Base-by-base conservation (phyloP, 176 grass and related monocot genomes). In the Oryza rufipogon region DNA sequence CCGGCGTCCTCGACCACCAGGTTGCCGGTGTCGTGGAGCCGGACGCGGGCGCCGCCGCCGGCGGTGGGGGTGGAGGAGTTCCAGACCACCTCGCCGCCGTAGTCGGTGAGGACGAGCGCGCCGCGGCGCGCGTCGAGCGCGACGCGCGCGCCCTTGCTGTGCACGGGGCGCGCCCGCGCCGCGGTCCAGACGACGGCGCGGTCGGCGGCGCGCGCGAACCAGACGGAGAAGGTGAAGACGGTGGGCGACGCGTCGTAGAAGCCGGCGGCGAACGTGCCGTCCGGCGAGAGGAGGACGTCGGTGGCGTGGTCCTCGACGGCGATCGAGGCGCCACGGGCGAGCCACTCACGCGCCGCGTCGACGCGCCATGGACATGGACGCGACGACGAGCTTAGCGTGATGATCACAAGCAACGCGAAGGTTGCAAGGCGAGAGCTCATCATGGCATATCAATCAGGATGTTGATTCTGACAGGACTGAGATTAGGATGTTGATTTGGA, bases 191-290 rank as follows among this genome's bases (percentile, higher is more conserved):
- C 87, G 2, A 72, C 79, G 64, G 83, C 60, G 6, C 51, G 54
- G 58, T 20, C 65, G 19, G 80, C 76, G 6, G 90, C 61, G 74
- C 48, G 70, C 7, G 75, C 34, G 83, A 86, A 92, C 87, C 86
- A 92, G 44, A 92, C 11, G 71, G 90, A 88, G 87, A 89, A 54
- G 80, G 87, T 88, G 87, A 83, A 92, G 34, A 79, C 90, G 52
- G 84, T 84, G 60, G 74, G 2, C 25, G 73, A 88, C 0, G 65
- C 64, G 41, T 56, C 39, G 75, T 92, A 89, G 87, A 92, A 92
- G 22, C 90, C 87, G 19, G 75, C 75, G 30, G 87, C 67, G 74
- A 90, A 93, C 4, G 87, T 69, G 60, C 71, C 85, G 44, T 74
- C 81, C 64, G 76, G 65, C 26, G 91, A 93, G 67, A 39, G 36